Evolutionary conservation across 1,284 basidiomycete genomes (phyloP).

Genomic region (Phylloboletellus chloephorus): DNA sequence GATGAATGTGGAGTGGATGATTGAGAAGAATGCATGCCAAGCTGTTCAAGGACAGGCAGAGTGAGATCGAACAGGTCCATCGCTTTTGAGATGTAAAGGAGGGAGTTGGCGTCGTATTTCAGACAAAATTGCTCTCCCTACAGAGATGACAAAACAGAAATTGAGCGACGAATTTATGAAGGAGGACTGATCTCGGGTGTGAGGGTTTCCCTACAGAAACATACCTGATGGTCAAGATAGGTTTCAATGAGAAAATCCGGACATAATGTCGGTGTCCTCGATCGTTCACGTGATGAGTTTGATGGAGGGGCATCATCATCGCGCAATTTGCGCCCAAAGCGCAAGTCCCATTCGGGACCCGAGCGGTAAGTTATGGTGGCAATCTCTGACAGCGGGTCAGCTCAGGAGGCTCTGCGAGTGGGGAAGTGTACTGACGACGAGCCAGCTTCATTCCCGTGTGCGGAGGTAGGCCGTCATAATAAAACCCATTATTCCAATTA

Average conservation of each 20-base stretch:
- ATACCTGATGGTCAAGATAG: slow-evolving; percentile 92
- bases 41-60: slow-evolving; percentile 64
- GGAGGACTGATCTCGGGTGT: background rate
- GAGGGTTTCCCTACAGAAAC: background rate
- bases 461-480: slow-evolving; percentile 91
- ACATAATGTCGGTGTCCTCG: slow-evolving; percentile 72
- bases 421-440: slow-evolving; percentile 59
- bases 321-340: slow-evolving; percentile 82
- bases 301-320: slow-evolving; percentile 10
- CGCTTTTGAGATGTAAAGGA: slow-evolving; percentile 97
- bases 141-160: slow-evolving; percentile 3
- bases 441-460: slow-evolving; percentile 99
- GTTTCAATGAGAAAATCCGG: slow-evolving; percentile 99
- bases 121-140: slow-evolving; percentile 92
- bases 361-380: slow-evolving; percentile 99
- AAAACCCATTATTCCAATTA: slow-evolving; percentile 99
- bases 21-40: slow-evolving; percentile 46
- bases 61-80: slow-evolving; percentile 99
- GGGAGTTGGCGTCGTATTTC: slow-evolving; percentile 98
- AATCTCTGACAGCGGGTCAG: slow-evolving; percentile 60
- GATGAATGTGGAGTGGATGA: slow-evolving; percentile 23
- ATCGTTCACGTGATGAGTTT: slow-evolving; percentile 11
- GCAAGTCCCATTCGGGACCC: slow-evolving; percentile 97
- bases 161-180: background rate
- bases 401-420: background rate